Conservation (phyloP, 2,329 filamentous ascomycete species). For the Ophiocordyceps unilateralis region DNA sequence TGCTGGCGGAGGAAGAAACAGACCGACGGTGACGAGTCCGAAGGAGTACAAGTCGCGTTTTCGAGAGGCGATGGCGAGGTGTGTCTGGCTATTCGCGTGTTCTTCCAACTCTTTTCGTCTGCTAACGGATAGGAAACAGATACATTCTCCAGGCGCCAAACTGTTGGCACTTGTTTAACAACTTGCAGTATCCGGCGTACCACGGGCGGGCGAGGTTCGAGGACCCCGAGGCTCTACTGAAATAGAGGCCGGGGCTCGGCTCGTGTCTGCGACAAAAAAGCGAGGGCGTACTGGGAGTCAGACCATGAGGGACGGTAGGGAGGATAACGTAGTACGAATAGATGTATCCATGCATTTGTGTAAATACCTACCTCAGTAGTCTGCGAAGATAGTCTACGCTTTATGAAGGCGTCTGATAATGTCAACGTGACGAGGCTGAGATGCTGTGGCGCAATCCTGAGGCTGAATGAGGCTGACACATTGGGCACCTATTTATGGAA, state of each 20-base stretch:
- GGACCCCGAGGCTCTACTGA: slow-evolving; percentile 12
- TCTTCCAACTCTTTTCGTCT: neutral
- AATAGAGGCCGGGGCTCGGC: neutral
- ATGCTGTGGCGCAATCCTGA: neutral
- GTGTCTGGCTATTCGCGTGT: slow-evolving; percentile 20
- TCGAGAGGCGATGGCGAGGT: slow-evolving; percentile 88
- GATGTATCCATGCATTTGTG: too few species aligned
- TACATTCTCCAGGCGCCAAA: slow-evolving; percentile 62
- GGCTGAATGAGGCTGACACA: neutral
- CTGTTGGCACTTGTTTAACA: slow-evolving; percentile 55
- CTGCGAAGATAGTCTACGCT: neutral
- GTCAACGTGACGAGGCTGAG: neutral
- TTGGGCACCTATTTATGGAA: too few species aligned
- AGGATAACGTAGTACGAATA: neutral
- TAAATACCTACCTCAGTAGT: neutral
- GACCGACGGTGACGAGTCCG: slow-evolving; percentile 89
- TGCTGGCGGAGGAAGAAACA: slow-evolving; percentile 56
- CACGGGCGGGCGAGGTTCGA: slow-evolving; percentile 21
- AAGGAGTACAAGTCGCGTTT: slow-evolving; percentile 97
- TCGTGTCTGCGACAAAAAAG: too few species aligned
- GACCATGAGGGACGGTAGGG: neutral
- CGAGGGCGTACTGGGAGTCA: neutral
- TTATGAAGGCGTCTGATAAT: neutral
- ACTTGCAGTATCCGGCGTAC: slow-evolving; percentile 19
- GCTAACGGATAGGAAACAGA: slow-evolving; percentile 13